These are phyloP conservation scores for Cyphellophora europaea DNA, from an alignment of 2,329 filamentous ascomycete genomes.

Conservation along the genomic window DNA sequence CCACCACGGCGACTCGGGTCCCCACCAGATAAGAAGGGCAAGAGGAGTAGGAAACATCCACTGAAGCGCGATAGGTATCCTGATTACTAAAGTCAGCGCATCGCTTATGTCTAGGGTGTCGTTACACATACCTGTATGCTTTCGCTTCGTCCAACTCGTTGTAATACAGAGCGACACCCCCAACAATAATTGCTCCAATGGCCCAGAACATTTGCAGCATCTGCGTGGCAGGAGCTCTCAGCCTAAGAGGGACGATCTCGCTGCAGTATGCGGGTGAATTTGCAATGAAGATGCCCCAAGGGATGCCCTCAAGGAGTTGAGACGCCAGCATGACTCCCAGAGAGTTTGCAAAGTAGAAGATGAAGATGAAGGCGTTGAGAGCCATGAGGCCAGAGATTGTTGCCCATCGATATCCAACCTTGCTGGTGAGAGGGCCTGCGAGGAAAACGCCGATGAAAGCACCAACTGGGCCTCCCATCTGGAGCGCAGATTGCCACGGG, in stretches of 20 bases:
- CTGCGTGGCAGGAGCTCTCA: slow-evolving; percentile 50
- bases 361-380: slow-evolving; percentile 51
- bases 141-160: slow-evolving; percentile 24
- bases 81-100: slow-evolving; percentile 26
- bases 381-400: slow-evolving; percentile 47
- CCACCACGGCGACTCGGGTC: slow-evolving; percentile 48
- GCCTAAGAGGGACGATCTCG: slow-evolving; percentile 51
- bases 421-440: slow-evolving; percentile 51
- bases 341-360: slow-evolving; percentile 42
- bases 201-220: slow-evolving; percentile 61
- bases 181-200: slow-evolving; percentile 53
- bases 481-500: slow-evolving; percentile 51
- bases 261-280: slow-evolving; percentile 54
- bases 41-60: slow-evolving; percentile 52
- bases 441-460: slow-evolving; percentile 52
- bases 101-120: slow-evolving; percentile 15
- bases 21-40: slow-evolving; percentile 41
- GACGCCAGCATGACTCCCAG: slow-evolving; percentile 39
- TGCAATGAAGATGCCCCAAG: slow-evolving; percentile 59
- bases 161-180: slow-evolving; percentile 47
- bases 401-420: slow-evolving; percentile 54
- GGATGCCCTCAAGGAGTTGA: slow-evolving; percentile 53
- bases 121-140: slow-evolving; percentile 39
- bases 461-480: slow-evolving; percentile 46
- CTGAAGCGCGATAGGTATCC: slow-evolving; percentile 45